Base-by-base conservation (phyloP, 768 basidiomycete species). In the Suillus lakei region DNA sequence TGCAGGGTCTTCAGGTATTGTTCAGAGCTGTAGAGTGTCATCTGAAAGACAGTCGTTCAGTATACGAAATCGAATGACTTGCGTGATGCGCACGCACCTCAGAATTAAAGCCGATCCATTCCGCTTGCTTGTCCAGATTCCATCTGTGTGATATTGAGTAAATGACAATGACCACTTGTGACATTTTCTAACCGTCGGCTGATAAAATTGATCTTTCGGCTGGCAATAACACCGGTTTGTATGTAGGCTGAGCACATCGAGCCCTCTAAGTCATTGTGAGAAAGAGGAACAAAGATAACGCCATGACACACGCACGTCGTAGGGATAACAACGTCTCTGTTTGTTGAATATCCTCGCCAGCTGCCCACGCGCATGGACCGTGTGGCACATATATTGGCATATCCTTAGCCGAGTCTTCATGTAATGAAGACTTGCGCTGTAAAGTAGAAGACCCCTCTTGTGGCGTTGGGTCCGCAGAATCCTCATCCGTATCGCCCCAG, bases 1-100 rank as follows among this genome's bases (percentile, higher is more conserved):
- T 88, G 87, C 0, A 88, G 78, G 1, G 81, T 70, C 44, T 77
- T 78, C 54, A 89, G 82, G 65, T 85, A 82, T 23, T 70, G 73
- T 53, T 76, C 73, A 5, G 78, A 78, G 43, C 84, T 83, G 76
- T 85, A 86, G 1, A 89, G 72, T 5, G 82, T 82, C 30, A 88
- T 79, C 88, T 89, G 65, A 7, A 43, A 64, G 51, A 36, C 67
- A 65, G n/a, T 30, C 50, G 16, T 69, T 34, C 21, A 61, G 39
- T 32, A 12, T 54, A 41, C 43, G 18, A n/a, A n/a, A n/a, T n/a
- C n/a, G n/a, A 23, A 62, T 30, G n/a, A 56, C 60, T 39, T 32
- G 12, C 64, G 36, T 38, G 60, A 70, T 62, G 70, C 21, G 48
- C 13, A 61, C 77, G 50, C 32, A 76, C 81, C 74, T 83, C 82